Conservation (phyloP, 352 stramenopile genomes). For the Blastocystis sp. region DNA sequence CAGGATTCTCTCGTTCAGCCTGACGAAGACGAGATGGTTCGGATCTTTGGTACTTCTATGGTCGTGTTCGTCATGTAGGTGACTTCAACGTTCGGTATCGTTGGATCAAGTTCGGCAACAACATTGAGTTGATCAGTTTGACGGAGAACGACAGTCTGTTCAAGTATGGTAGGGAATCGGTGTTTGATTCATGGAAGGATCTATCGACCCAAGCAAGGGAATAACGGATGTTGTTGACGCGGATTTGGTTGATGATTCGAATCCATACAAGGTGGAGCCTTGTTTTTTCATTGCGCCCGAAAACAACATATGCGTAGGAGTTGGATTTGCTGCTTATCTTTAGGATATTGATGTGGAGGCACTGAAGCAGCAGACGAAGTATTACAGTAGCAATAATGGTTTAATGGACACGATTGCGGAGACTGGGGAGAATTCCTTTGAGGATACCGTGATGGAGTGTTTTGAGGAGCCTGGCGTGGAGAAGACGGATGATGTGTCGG, state of each 20-base stretch:
- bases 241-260: not conserved
- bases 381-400: too few relatives aligned
- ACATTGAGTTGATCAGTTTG: slow-evolving; percentile 44
- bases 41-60: not conserved
- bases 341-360: too few relatives aligned
- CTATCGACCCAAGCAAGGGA: slow-evolving; percentile 39
- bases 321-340: too few relatives aligned
- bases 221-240: slow-evolving; percentile 7
- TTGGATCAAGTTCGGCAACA: slow-evolving; percentile 27
- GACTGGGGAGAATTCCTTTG: too few relatives aligned
- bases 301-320: slow-evolving; percentile 26
- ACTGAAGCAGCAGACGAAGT: too few relatives aligned
- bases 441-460: too few relatives aligned
- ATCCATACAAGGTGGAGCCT: not conserved
- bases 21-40: not conserved
- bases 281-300: slow-evolving; percentile 25
- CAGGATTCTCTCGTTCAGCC: not conserved
- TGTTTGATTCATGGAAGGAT: not conserved
- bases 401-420: too few relatives aligned
- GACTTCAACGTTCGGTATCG: slow-evolving; percentile 28
- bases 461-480: too few relatives aligned
- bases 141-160: slow-evolving; percentile 4
- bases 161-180: not conserved
- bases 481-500: too few relatives aligned
- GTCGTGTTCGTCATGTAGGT: not conserved